These are phyloP conservation scores for Taxawa tesnikishii DNA, from an alignment of 2,329 filamentous ascomycete genomes.

Conservation along the genomic window DNA sequence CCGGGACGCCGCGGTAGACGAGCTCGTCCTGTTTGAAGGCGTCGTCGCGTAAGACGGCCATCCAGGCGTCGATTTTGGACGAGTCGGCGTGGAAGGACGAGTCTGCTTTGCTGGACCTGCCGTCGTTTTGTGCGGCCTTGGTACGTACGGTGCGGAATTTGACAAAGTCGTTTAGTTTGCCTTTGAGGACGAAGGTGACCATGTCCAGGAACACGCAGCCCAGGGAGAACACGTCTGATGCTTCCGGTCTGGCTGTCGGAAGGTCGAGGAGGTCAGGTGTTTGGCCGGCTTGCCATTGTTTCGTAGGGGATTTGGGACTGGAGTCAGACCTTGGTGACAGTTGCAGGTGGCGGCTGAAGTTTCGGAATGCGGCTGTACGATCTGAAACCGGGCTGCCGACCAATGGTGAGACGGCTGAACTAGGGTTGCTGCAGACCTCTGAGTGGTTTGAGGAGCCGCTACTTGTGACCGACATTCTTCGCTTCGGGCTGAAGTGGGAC, in stretches of 20 bases:
- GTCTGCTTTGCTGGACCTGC: constrained; percentile 44
- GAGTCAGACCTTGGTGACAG: constrained; percentile 4
- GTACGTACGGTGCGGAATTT: constrained; percentile 35
- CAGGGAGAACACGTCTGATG: constrained; percentile 59
- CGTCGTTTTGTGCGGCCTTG: constrained; percentile 6
- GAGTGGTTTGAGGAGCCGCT: not conserved
- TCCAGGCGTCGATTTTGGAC: constrained; percentile 57
- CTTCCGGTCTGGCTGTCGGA: constrained; percentile 19
- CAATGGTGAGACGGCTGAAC: not conserved
- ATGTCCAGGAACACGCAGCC: constrained; percentile 64
- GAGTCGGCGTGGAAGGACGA: constrained; percentile 62
- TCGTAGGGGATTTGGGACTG: constrained; percentile 8
- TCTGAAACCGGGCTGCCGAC: not conserved
- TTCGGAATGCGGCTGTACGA: constrained; percentile 8
- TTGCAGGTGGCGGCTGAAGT: constrained; percentile 22
- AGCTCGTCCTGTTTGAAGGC: constrained; percentile 9
- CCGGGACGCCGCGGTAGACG: constrained; percentile 27
- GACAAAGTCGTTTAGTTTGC: constrained; percentile 51
- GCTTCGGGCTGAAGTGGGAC: not conserved
- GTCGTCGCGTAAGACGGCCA: constrained; percentile 48
- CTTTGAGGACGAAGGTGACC: constrained; percentile 56
- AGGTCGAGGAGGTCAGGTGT: constrained; percentile 25
- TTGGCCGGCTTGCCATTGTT: constrained; percentile 6
- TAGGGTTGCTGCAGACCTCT: constrained; percentile 7
- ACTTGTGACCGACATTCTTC: not conserved